Evolutionary conservation across 2,329 filamentous ascomycete genomes (phyloP).

Genomic region (Phyllosticta citrichinensis): DNA sequence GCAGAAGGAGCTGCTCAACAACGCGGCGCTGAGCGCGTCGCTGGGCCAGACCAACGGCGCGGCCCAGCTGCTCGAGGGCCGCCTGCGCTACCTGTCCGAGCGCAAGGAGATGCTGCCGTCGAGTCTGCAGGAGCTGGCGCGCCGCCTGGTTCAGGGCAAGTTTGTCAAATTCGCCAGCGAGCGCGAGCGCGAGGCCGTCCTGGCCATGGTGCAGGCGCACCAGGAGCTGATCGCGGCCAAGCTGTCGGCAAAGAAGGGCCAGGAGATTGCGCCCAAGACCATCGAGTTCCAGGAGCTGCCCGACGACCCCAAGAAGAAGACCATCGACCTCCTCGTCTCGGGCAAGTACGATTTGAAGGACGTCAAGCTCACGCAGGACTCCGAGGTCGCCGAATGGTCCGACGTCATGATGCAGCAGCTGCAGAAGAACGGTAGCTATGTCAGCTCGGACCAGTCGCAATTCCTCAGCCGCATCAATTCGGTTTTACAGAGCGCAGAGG

Average conservation of each 20-base stretch:
- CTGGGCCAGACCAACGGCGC: constrained; percentile 5
- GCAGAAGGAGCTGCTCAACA: background rate
- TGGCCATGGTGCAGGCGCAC: background rate
- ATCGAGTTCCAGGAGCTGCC: constrained; percentile 7
- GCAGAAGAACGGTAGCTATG: constrained; percentile 3
- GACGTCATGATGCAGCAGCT: background rate
- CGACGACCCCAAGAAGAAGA: background rate
- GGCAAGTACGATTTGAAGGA: background rate
- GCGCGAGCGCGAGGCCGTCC: constrained; percentile 3
- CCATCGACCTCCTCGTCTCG: background rate
- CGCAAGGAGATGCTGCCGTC: background rate
- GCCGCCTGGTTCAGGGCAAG: constrained; percentile 5
- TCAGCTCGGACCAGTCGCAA: background rate
- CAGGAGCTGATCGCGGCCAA: background rate
- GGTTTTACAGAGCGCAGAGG: background rate
- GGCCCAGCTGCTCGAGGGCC: background rate
- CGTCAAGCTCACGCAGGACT: no score
- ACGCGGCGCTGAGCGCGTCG: constrained; percentile 3
- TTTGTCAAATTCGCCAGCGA: constrained; percentile 7
- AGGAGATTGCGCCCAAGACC: background rate
- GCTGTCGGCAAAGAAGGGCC: constrained; percentile 8
- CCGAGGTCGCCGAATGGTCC: background rate
- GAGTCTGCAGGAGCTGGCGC: background rate
- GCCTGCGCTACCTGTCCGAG: background rate
- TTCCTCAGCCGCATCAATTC: background rate